These are phyloP conservation scores for Yamadazyma pseudoaaseri DNA, from an alignment of 1,139 yeast species.

Conservation along the genomic window DNA sequence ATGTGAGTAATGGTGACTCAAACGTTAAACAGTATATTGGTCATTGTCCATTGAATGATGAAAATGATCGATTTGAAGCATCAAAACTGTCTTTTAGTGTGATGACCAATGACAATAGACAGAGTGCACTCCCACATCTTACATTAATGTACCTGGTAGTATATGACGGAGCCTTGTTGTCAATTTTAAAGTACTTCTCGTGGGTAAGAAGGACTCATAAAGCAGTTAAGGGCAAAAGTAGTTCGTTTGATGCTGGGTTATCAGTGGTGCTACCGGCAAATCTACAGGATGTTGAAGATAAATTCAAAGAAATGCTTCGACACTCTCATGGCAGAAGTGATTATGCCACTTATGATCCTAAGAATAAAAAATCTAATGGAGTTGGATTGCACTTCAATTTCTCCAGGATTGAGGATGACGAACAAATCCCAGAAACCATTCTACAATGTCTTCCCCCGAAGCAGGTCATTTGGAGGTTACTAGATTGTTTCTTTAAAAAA, in stretches of 20 bases:
- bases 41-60: background rate
- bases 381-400: background rate
- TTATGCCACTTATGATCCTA: background rate
- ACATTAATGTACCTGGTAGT: too few species aligned
- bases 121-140: too few species aligned
- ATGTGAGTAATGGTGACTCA: too few species aligned
- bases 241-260: background rate
- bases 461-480: conserved; percentile 43
- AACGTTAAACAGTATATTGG: too few species aligned
- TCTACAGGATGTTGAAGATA: conserved; percentile 1
- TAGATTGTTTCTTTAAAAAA: conserved; percentile 42
- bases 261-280: background rate
- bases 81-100: background rate
- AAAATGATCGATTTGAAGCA: conserved; percentile 2
- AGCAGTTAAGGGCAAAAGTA: background rate
- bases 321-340: background rate
- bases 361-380: background rate
- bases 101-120: too few species aligned
- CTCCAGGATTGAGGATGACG: background rate
- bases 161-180: too few species aligned
- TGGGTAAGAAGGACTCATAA: too few species aligned
- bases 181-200: background rate
- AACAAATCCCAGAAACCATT: background rate
- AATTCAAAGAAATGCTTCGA: background rate
- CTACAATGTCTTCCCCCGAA: conserved; percentile 35